These are phyloP conservation scores for Penicillium herquei DNA, from an alignment of 495 filamentous ascomycete species.

Conservation along the genomic window DNA sequence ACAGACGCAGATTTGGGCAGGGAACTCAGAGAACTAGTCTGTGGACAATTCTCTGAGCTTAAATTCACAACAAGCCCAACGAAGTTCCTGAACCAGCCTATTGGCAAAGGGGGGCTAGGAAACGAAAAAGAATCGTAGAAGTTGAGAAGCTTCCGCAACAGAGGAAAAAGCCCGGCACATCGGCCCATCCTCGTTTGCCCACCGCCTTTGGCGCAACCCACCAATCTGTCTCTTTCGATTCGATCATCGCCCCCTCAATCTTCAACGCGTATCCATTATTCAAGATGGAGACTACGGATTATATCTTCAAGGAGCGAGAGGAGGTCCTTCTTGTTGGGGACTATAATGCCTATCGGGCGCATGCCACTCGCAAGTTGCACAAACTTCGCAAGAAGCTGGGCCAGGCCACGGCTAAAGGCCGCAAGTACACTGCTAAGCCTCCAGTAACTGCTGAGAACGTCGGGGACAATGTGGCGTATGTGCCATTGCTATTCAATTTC, in stretches of 20 bases:
- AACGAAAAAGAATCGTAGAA: neutral
- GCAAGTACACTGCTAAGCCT: slow-evolving; percentile 74
- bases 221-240: slow-evolving; percentile 17
- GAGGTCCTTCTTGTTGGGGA: slow-evolving; percentile 83
- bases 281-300: slow-evolving; percentile 87
- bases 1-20: neutral
- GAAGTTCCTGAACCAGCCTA: neutral
- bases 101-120: neutral
- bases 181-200: slow-evolving; percentile 38
- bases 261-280: neutral
- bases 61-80: neutral
- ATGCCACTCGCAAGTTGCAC: slow-evolving; percentile 78
- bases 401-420: slow-evolving; percentile 75
- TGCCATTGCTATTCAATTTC: slow-evolving; percentile 3
- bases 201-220: slow-evolving; percentile 29
- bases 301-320: slow-evolving; percentile 72
- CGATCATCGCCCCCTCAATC: slow-evolving; percentile 7
- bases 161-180: slow-evolving; percentile 29
- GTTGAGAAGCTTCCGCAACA: slow-evolving; percentile 10
- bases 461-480: slow-evolving; percentile 72
- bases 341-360: slow-evolving; percentile 78
- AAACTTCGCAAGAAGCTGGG: slow-evolving; percentile 81
- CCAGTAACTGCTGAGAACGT: slow-evolving; percentile 77
- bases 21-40: too few relatives aligned
- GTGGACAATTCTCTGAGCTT: neutral